Conservation (phyloP, 371 early-diverging fungal species). For the Funneliformis caledonium region DNA sequence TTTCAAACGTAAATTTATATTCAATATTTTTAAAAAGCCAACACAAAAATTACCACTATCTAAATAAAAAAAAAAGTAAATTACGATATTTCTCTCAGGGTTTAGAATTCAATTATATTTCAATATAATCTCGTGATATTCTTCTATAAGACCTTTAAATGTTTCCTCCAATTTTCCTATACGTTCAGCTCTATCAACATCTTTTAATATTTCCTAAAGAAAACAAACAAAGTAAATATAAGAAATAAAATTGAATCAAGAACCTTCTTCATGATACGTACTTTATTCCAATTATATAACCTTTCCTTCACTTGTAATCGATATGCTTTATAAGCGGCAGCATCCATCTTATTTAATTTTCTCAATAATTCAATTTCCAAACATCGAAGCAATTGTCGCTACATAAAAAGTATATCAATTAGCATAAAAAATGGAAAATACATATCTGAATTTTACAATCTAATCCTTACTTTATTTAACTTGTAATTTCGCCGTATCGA, state of each 20-base stretch:
- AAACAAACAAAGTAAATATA: slow-evolving; percentile 18
- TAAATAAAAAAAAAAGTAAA: not conserved
- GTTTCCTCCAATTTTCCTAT: slow-evolving; percentile 77
- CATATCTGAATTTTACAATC: not conserved
- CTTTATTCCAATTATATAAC: slow-evolving; percentile 77
- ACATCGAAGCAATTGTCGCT: slow-evolving; percentile 79
- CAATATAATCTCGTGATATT: slow-evolving; percentile 71
- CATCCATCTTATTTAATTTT: slow-evolving; percentile 58
- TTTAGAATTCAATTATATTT: slow-evolving; percentile 1
- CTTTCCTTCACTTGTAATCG: slow-evolving; percentile 83
- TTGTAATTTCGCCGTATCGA: slow-evolving; percentile 58
- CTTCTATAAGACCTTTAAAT: slow-evolving; percentile 74
- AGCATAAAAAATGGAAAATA: not conserved
- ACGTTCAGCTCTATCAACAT: slow-evolving; percentile 67
- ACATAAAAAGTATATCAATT: not conserved
- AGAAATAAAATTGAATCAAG: not conserved
- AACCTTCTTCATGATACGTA: slow-evolving; percentile 42
- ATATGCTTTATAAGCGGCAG: slow-evolving; percentile 59
- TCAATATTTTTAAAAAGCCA: not conserved
- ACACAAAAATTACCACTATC: not conserved
- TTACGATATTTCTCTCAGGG: not conserved
- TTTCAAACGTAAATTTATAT: too few relatives aligned
- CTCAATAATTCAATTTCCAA: slow-evolving; percentile 76
- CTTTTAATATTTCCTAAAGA: slow-evolving; percentile 63
- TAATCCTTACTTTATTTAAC: slow-evolving; percentile 59